Percentiles rank a stretch among this genome's conserved stretches.
Conservation (phyloP, 2,329 filamentous ascomycete genomes). For the Akanthomyces dipterigenus region DNA sequence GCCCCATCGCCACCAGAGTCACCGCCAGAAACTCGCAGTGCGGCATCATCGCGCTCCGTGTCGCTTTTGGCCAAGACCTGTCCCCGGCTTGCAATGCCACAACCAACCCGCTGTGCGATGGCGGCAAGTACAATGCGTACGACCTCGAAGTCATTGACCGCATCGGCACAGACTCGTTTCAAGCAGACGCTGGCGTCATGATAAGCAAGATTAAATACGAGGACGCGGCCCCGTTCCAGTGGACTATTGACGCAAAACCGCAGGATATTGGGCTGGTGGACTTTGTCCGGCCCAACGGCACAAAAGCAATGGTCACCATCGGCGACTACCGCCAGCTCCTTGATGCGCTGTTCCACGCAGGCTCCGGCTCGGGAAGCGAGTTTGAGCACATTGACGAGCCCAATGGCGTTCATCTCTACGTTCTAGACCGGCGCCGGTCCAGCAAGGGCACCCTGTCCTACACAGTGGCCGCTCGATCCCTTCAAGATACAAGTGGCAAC, state of each 20-base stretch:
- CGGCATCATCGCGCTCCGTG: constrained; percentile 40
- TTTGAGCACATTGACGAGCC: constrained; percentile 41
- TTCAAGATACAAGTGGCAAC: constrained; percentile 24
- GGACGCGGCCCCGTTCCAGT: constrained; percentile 42
- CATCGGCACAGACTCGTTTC: constrained; percentile 47
- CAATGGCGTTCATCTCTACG: constrained; percentile 44
- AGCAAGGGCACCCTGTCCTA: constrained; percentile 38
- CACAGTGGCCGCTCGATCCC: constrained; percentile 39
- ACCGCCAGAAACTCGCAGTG: constrained; percentile 39
- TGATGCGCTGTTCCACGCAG: constrained; percentile 48
- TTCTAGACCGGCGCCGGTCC: constrained; percentile 37
- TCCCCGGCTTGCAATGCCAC: constrained; percentile 36
- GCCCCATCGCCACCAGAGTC: constrained; percentile 37
- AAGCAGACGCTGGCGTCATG: constrained; percentile 45
- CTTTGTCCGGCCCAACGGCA: constrained; percentile 43
- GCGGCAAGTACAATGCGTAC: constrained; percentile 43
- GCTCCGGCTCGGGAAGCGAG: constrained; percentile 42
- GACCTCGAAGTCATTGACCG: constrained; percentile 47
- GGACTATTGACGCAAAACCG: constrained; percentile 48
- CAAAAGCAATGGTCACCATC: constrained; percentile 37
- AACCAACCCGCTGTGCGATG: constrained; percentile 42
- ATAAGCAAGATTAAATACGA: constrained; percentile 45
- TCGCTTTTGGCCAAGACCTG: constrained; percentile 38
- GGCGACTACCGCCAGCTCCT: constrained; percentile 48
- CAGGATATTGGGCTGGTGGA: constrained; percentile 44